A percentile compares a stretch with the other conserved stretches of the same genome.
Conservation (phyloP, 176 grass and related monocot species). For the barley (Hordeum vulgare) region MorexV3_pseudomolecules_assembly NC_058524.1:11552148-11552647, state of each 20-base stretch:
- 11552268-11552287: constrained; percentile 1
- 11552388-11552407: constrained; percentile 98
- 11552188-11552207: constrained; percentile 99
- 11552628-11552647: constrained; percentile 22
- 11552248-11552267: constrained; percentile 86
- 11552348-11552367: constrained; percentile 90
- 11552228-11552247: constrained; percentile 89
- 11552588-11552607: background rate
- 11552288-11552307: background rate
- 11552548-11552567: constrained; percentile 66
- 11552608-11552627: background rate
- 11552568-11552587: constrained; percentile 11
- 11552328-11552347: constrained; percentile 39
- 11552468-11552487: background rate
- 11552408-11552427: constrained; percentile 22
- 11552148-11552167: background rate
- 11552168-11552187: background rate
- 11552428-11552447: background rate
- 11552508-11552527: constrained; percentile 99
- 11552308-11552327: background rate
- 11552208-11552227: constrained; percentile 89
- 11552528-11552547: constrained; percentile 99
- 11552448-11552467: background rate
- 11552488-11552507: constrained; percentile 22
- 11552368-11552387: constrained; percentile 85